Evolutionary conservation across 192 early-diverging fungal genomes (phyloP), one percentile per base, ranked within the genome.

Genomic region (Entophlyctis helioformis): DNA sequence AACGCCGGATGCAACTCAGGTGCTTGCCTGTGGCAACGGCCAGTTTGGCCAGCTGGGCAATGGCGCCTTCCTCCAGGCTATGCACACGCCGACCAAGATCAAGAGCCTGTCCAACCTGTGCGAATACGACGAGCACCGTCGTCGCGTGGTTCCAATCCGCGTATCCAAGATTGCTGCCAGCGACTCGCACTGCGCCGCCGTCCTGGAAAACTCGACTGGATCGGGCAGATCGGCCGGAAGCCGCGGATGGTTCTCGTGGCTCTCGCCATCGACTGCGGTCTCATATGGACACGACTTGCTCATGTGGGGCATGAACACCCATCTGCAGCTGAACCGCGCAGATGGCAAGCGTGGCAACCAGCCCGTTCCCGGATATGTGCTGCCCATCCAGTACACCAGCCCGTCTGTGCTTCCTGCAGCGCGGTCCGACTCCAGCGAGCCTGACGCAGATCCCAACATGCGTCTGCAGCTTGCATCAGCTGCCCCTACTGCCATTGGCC

Each of bases 11-110:
- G 13, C 38, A 22, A 59, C 49, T n/a, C 45, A 57, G 9, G 62
- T 69, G 4, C 46, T 48, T 27, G 43, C 49, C n/a, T 50, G 55
- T 32, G 67, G 67, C 8, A 61, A 50, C 46, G 64, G 63, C 24
- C 22, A 32, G 0, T 11, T 43, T 53, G 62, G 67, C 12, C 66
- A 68, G 45, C 54, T 68, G 2, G 66, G 66, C 19, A 38, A 46
- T 27, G 66, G 60, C 13, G 33, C 51, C 28, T 62, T 45, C 37
- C 1, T 44, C n/a, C 65, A 67, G 32, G 32, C 60, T 3, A 41
- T 33, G 6, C 42, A 44, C 40, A 18, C 29, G 1, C 60, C 57
- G 4, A 25, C 28, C 24, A 42, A 36, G 18, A 22, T 69, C 23
- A 42, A 53, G n/a, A 24, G 25, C 18, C 39, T 69, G 7, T 57